These are phyloP conservation scores for Diaporthe eres DNA, from an alignment of 2,329 filamentous ascomycete genomes.

Conservation along the genomic window DNA sequence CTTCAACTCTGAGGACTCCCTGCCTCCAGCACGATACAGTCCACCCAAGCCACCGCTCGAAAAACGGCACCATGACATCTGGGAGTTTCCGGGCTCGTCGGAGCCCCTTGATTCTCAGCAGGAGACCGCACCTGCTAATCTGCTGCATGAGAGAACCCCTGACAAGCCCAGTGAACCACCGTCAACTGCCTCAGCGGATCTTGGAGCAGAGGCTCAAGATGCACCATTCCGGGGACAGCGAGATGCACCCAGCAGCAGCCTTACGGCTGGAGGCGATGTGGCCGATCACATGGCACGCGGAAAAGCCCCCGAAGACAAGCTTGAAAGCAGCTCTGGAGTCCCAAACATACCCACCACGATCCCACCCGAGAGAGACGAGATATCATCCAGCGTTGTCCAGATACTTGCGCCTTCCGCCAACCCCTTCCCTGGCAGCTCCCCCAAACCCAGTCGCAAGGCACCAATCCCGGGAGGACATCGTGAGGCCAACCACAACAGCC, in stretches of 20 bases:
- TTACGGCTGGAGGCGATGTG: neutral
- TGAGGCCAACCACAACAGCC: neutral
- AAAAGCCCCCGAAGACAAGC: neutral
- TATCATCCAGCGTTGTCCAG: constrained; percentile 49
- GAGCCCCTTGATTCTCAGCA: constrained; percentile 31
- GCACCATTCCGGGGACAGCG: neutral
- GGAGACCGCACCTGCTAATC: constrained; percentile 27
- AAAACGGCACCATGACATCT: constrained; percentile 44
- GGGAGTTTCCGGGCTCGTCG: constrained; percentile 51
- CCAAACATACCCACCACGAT: neutral
- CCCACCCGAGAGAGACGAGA: constrained; percentile 42
- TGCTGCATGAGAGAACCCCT: constrained; percentile 15
- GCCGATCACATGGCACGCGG: neutral
- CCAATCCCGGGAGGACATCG: neutral
- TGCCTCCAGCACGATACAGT: constrained; percentile 36
- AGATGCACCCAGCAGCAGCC: constrained; percentile 3
- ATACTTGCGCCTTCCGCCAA: constrained; percentile 41
- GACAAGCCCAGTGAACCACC: neutral
- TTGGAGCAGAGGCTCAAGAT: neutral
- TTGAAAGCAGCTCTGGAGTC: neutral
- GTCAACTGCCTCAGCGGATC: neutral
- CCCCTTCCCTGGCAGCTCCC: constrained; percentile 28
- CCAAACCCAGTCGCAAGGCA: neutral
- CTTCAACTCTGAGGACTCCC: constrained; percentile 54
- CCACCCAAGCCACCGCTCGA: constrained; percentile 22